A percentile compares a stretch with the other conserved stretches of the same genome.
Evolutionary conservation across 768 basidiomycete species (phyloP).

Genomic region (Boletales sp.): DNA sequence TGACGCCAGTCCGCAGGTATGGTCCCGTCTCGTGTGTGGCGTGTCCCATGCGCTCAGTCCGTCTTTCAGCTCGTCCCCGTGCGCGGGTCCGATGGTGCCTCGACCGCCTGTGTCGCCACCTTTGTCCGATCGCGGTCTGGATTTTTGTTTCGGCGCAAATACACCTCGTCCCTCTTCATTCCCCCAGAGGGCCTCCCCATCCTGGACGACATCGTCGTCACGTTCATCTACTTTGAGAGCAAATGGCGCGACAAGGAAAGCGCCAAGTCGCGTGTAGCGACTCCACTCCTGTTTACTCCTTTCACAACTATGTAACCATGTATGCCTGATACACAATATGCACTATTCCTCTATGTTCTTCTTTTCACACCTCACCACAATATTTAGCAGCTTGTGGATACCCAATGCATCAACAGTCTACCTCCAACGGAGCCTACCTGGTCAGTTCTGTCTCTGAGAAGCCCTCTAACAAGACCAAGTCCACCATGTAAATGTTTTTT

Average conservation of each 20-base stretch:
- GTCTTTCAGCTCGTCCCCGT: conserved; percentile 25
- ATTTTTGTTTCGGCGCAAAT: conserved; percentile 11
- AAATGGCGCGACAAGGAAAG: conserved; percentile 28
- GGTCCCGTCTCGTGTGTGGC: not conserved
- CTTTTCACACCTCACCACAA: too few species aligned
- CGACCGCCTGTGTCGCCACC: conserved; percentile 25
- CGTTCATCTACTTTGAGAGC: conserved; percentile 33
- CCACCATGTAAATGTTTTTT: too few species aligned
- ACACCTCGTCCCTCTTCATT: conserved; percentile 22
- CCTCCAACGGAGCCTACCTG: too few species aligned
- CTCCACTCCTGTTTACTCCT: not conserved
- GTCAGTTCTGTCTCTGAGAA: too few species aligned
- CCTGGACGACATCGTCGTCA: conserved; percentile 35
- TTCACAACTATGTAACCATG: too few species aligned
- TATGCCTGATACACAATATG: too few species aligned
- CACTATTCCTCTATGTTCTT: too few species aligned
- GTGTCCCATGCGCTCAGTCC: not conserved
- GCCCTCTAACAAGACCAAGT: too few species aligned
- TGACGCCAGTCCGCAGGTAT: conserved; percentile 20
- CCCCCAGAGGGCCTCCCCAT: conserved; percentile 28
- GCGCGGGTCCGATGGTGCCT: not conserved
- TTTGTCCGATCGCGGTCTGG: conserved; percentile 19
- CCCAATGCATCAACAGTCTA: too few species aligned
- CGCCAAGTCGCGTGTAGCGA: conserved; percentile 3
- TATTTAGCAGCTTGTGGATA: too few species aligned